A percentile compares a stretch with the other conserved stretches of the same genome.
phyloP scores from a whole-genome alignment of 345 rosid genomes.

The Gossypium herbaceum region DNA sequence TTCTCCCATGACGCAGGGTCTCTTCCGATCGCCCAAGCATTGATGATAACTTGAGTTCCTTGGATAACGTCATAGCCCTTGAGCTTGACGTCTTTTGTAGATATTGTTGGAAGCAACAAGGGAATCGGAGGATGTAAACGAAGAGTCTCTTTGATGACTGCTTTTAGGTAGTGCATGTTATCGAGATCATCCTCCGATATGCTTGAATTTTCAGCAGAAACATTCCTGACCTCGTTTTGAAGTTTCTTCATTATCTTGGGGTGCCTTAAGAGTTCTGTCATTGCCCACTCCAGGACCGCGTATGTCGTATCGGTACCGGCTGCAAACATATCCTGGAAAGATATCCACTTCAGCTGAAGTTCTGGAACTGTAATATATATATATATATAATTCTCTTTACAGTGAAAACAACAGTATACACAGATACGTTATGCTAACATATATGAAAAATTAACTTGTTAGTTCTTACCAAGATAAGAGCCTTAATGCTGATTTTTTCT shows the following conservation, averaged over 20 bases:
- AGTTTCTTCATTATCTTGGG: slow-evolving; percentile 27
- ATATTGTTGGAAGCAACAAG: slow-evolving; percentile 28
- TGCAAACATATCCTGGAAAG: slow-evolving; percentile 35
- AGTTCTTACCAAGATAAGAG: slow-evolving; percentile 38
- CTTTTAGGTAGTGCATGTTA: slow-evolving; percentile 30
- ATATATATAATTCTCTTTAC: background rate
- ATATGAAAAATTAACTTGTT: background rate
- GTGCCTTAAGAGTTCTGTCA: slow-evolving; percentile 38
- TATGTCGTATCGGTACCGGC: slow-evolving; percentile 40
- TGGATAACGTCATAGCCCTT: slow-evolving; percentile 24
- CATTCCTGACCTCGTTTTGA: slow-evolving; percentile 27
- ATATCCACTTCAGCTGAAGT: no score
- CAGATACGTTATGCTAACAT: background rate
- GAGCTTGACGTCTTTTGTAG: slow-evolving; percentile 24
- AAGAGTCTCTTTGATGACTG: slow-evolving; percentile 39
- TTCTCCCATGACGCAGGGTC: slow-evolving; percentile 31
- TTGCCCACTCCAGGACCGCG: slow-evolving; percentile 39
- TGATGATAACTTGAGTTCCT: slow-evolving; percentile 29
- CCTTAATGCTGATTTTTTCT: slow-evolving; percentile 32
- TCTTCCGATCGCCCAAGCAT: slow-evolving; percentile 35
- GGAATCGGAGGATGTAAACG: slow-evolving; percentile 46
- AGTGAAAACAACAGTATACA: background rate
- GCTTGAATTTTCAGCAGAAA: slow-evolving; percentile 5
- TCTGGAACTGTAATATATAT: no score
- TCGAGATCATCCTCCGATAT: slow-evolving; percentile 29